A percentile compares a stretch with the other conserved stretches of the same genome.
These are phyloP conservation scores for Acer saccharum DNA, from an alignment of 345 rosid genomes.

Conservation along the genomic window DNA sequence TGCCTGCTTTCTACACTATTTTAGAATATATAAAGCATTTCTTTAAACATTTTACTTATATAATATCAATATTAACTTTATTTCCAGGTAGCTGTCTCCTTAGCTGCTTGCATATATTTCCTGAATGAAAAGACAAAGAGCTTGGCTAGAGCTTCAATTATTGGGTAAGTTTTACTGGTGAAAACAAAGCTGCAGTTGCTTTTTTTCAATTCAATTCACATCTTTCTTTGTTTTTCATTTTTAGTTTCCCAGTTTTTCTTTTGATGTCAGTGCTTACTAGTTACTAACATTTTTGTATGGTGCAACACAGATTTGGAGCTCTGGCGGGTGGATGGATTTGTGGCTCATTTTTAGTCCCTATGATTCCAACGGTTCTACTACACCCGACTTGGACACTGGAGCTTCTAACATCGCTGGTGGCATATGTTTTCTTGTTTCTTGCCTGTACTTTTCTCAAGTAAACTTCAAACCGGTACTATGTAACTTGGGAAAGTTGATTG, in stretches of 20 bases:
- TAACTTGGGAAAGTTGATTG: too few species aligned
- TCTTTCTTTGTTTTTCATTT: neutral
- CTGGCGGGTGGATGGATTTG: conserved; percentile 83
- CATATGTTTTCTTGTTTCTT: conserved; percentile 74
- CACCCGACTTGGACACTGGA: conserved; percentile 96
- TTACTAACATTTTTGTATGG: conserved; percentile 1
- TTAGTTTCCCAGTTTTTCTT: neutral
- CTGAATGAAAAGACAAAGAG: conserved; percentile 92
- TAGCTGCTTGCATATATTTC: conserved; percentile 93
- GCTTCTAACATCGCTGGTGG: conserved; percentile 86
- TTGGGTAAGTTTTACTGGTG: conserved; percentile 51
- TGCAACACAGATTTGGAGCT: conserved; percentile 65
- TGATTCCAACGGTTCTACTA: conserved; percentile 68
- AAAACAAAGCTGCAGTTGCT: neutral
- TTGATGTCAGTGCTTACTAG: neutral
- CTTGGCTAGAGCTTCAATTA: conserved; percentile 73
- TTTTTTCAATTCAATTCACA: neutral
- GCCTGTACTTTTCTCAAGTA: conserved; percentile 89
- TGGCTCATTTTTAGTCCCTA: conserved; percentile 79
- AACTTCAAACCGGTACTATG: conserved; percentile 13
- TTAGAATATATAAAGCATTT: neutral
- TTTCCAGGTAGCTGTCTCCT: conserved; percentile 87
- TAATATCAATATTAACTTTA: neutral
- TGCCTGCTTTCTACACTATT: neutral
- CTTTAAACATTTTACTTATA: neutral